phyloP scores from a whole-genome alignment of 2,329 filamentous ascomycete genomes.

The Trichoderma simmonsii region DNA sequence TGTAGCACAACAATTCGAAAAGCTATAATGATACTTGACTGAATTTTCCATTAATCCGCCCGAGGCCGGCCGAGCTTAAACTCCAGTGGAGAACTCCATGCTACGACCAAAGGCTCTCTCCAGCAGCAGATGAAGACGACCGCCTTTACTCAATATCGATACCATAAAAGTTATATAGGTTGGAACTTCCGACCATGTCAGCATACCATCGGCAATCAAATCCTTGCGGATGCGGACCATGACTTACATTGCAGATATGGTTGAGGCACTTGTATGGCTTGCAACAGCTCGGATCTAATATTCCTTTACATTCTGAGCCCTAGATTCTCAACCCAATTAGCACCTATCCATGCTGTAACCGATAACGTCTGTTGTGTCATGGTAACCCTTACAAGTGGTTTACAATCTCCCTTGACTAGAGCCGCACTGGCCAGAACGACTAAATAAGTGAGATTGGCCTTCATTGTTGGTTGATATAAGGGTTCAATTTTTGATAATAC shows the following conservation, averaged over 20 bases:
- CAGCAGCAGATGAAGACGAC: background rate
- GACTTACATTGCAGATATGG: background rate
- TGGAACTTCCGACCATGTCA: background rate
- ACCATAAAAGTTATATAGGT: background rate
- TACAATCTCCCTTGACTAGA: background rate
- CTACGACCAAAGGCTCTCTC: background rate
- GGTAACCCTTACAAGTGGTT: background rate
- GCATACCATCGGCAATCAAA: background rate
- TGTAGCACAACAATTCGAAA: background rate
- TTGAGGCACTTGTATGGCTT: background rate
- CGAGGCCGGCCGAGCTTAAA: background rate
- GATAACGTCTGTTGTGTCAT: background rate
- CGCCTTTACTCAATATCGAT: background rate
- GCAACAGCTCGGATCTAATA: background rate
- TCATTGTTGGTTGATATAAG: background rate
- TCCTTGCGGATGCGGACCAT: background rate
- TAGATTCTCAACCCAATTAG: background rate
- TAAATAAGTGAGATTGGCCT: background rate
- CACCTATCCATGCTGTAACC: background rate
- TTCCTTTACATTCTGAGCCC: background rate
- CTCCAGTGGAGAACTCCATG: background rate
- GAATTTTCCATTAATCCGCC: background rate
- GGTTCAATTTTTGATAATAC: background rate
- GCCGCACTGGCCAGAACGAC: background rate
- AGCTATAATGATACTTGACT: background rate